phyloP scores from a whole-genome alignment of 2,329 filamentous ascomycete genomes.

The Tolypocladium guangdongense region DNA sequence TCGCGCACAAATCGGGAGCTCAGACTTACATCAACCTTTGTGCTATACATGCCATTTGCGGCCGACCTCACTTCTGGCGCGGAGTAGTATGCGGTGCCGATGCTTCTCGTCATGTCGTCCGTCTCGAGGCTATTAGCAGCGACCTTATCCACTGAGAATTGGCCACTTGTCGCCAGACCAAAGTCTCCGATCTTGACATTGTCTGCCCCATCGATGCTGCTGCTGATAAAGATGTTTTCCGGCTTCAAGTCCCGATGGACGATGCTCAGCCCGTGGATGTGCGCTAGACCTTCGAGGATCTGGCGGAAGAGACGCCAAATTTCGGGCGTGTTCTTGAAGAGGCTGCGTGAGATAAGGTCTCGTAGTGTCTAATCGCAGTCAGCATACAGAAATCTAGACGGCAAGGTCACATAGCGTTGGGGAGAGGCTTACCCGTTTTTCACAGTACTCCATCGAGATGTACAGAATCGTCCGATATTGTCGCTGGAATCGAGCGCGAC shows the following conservation, averaged over 20 bases:
- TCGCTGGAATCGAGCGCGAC: conserved; percentile 31
- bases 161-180: conserved; percentile 81
- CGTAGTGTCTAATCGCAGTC: conserved; percentile 52
- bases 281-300: conserved; percentile 76
- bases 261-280: conserved; percentile 84
- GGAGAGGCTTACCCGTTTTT: conserved; percentile 55
- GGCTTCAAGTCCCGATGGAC: conserved; percentile 95
- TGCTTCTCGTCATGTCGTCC: conserved; percentile 58
- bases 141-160: conserved; percentile 53
- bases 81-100: conserved; percentile 79
- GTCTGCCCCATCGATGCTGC: conserved; percentile 59
- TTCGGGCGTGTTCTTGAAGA: conserved; percentile 65
- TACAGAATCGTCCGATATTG: conserved; percentile 68
- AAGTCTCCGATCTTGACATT: conserved; percentile 97
- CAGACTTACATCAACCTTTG: conserved; percentile 72
- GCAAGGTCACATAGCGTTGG: neutral
- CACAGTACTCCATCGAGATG: conserved; percentile 98
- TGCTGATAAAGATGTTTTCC: conserved; percentile 85
- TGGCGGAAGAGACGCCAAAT: conserved; percentile 88
- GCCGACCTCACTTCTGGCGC: conserved; percentile 81
- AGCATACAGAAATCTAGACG: neutral
- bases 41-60: conserved; percentile 68
- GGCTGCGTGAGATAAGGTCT: conserved; percentile 68
- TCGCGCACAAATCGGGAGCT: neutral
- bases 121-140: conserved; percentile 30